These are phyloP conservation scores for Arthrobotrys entomopaga DNA, from an alignment of 2,329 filamentous ascomycete species.

Conservation along the genomic window DNA sequence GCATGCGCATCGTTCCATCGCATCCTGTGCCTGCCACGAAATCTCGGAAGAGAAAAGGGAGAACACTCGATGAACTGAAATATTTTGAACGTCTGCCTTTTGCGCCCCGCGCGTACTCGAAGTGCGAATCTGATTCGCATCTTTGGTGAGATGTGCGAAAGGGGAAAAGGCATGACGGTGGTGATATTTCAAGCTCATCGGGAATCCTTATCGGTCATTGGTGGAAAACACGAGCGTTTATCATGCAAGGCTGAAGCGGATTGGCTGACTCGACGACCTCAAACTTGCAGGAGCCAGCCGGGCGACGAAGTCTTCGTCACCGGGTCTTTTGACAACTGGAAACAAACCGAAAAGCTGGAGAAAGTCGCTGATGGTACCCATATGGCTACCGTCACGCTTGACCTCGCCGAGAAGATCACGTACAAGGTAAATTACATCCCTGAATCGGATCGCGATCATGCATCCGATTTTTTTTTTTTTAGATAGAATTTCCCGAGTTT, in stretches of 20 bases:
- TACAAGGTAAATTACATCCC: constrained; percentile 80
- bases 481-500: not conserved
- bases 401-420: constrained; percentile 73
- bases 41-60: not conserved
- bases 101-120: constrained; percentile 17
- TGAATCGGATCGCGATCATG: not conserved
- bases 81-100: not conserved
- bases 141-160: not conserved
- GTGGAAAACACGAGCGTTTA: constrained; percentile 11
- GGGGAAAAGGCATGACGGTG: not conserved
- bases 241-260: constrained; percentile 8
- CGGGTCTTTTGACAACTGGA: constrained; percentile 94
- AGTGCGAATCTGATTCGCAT: not conserved
- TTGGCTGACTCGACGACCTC: constrained; percentile 14
- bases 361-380: constrained; percentile 72
- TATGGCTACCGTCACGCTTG: constrained; percentile 79
- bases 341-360: constrained; percentile 83
- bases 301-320: constrained; percentile 92
- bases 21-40: constrained; percentile 1
- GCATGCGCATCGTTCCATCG: constrained; percentile 19
- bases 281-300: constrained; percentile 75
- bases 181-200: not conserved
- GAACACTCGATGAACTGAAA: not conserved
- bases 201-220: not conserved
- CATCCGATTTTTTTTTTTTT: not conserved